These are phyloP conservation scores for Pyricularia sp. DNA, from an alignment of 2,329 filamentous ascomycete species.

Conservation along the genomic window DNA sequence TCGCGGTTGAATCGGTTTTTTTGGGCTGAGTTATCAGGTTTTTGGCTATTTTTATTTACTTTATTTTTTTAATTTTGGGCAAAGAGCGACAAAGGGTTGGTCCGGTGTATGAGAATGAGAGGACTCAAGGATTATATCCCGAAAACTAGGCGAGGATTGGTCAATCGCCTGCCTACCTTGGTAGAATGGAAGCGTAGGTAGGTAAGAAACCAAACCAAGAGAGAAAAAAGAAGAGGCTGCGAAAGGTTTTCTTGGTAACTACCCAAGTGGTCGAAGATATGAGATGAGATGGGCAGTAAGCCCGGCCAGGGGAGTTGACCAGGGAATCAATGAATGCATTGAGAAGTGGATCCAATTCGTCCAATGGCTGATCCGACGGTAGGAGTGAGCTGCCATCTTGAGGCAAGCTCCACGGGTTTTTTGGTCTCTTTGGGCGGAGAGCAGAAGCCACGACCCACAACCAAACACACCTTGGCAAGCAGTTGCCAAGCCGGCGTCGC, in stretches of 20 bases:
- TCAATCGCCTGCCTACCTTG: background rate
- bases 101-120: background rate
- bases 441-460: background rate
- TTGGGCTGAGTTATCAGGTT: background rate
- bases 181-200: background rate
- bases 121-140: background rate
- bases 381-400: background rate
- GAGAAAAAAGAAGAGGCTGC: background rate
- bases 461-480: background rate
- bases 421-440: background rate
- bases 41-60: background rate
- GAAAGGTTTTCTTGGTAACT: background rate
- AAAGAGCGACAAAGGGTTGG: background rate
- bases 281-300: background rate
- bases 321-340: background rate
- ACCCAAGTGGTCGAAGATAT: background rate
- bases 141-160: background rate
- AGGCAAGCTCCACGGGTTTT: background rate
- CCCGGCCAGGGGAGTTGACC: background rate
- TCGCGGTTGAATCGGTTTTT: background rate
- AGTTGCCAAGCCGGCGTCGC: background rate
- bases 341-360: background rate
- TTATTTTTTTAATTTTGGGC: background rate
- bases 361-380: background rate
- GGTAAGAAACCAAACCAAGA: background rate